Evolutionary conservation across 352 stramenopile species (phyloP).

Genomic region (Pythium graminicola): DNA sequence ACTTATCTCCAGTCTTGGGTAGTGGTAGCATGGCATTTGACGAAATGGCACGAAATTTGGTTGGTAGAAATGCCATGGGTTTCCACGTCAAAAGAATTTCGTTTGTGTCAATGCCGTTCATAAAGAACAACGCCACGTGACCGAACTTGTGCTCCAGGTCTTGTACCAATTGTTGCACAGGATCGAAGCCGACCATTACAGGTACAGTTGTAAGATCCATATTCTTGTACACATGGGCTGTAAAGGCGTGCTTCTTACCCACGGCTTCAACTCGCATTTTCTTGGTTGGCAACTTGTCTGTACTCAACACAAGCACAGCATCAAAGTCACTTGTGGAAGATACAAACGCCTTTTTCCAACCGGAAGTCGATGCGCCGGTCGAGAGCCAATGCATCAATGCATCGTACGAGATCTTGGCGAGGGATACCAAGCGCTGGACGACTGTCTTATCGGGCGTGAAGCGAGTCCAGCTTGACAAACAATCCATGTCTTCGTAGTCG

Average conservation of each 20-base stretch:
- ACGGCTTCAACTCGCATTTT: slow-evolving; percentile 37
- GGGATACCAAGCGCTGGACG: slow-evolving; percentile 51
- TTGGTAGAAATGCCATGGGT: slow-evolving; percentile 65
- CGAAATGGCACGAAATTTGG: slow-evolving; percentile 77
- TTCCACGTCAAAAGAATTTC: slow-evolving; percentile 79
- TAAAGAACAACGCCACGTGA: slow-evolving; percentile 73
- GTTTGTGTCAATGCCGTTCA: slow-evolving; percentile 52
- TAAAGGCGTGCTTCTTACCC: slow-evolving; percentile 64
- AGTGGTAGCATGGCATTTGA: slow-evolving; percentile 54
- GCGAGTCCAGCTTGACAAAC: slow-evolving; percentile 76
- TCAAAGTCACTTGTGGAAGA: slow-evolving; percentile 59
- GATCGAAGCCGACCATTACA: slow-evolving; percentile 70
- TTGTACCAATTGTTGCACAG: slow-evolving; percentile 53
- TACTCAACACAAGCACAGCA: slow-evolving; percentile 43
- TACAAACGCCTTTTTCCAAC: slow-evolving; percentile 62
- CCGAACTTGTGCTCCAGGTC: slow-evolving; percentile 53
- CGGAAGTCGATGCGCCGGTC: slow-evolving; percentile 37
- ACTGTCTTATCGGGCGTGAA: slow-evolving; percentile 55
- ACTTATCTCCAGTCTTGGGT: slow-evolving; percentile 21
- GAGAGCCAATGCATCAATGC: slow-evolving; percentile 54
- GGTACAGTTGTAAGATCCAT: slow-evolving; percentile 61
- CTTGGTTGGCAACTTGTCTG: slow-evolving; percentile 53
- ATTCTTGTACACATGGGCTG: slow-evolving; percentile 81
- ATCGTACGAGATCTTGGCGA: slow-evolving; percentile 55
- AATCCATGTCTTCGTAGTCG: slow-evolving; percentile 76